Evolutionary conservation across 2,329 filamentous ascomycete species (phyloP).

Genomic region (Hypoxylon rubiginosum): DNA sequence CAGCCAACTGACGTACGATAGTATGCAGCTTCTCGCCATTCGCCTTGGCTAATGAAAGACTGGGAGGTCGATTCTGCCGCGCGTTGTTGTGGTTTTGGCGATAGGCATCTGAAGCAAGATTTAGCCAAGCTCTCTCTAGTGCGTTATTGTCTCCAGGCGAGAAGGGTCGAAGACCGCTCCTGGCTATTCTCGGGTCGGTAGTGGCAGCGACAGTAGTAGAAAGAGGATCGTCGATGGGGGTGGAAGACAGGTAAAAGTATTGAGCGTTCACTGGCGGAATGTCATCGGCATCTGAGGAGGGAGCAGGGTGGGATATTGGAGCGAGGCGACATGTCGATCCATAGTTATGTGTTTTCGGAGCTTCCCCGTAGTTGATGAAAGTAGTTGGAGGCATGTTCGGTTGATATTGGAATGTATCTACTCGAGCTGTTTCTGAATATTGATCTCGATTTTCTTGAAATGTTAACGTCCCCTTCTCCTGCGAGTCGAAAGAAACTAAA

Average conservation of each 20-base stretch:
- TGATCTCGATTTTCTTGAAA: not conserved
- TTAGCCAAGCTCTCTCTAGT: constrained; percentile 82
- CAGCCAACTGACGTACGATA: constrained; percentile 60
- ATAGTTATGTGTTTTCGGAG: constrained; percentile 65
- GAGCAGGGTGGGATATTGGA: constrained; percentile 58
- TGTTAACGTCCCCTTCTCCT: constrained; percentile 14
- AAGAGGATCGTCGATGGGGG: constrained; percentile 91
- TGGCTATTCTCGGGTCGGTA: constrained; percentile 65
- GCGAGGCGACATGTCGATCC: constrained; percentile 71
- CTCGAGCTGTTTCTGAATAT: constrained; percentile 16
- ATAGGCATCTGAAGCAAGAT: constrained; percentile 66
- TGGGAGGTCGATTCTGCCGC: constrained; percentile 51
- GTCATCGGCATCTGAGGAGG: constrained; percentile 56
- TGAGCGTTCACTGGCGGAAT: constrained; percentile 75
- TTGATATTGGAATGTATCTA: constrained; percentile 35
- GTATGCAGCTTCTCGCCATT: constrained; percentile 55
- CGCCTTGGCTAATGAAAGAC: constrained; percentile 51
- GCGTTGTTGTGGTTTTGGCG: constrained; percentile 62
- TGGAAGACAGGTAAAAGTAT: constrained; percentile 87
- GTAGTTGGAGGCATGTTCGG: constrained; percentile 45
- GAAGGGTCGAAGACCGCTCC: constrained; percentile 80
- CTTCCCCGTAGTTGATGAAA: constrained; percentile 39
- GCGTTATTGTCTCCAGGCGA: constrained; percentile 82
- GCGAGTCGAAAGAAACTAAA: constrained; percentile 6
- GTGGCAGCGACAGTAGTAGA: constrained; percentile 68